Conservation (phyloP, 495 filamentous ascomycete genomes). For the Chaetomium tenue region DNA sequence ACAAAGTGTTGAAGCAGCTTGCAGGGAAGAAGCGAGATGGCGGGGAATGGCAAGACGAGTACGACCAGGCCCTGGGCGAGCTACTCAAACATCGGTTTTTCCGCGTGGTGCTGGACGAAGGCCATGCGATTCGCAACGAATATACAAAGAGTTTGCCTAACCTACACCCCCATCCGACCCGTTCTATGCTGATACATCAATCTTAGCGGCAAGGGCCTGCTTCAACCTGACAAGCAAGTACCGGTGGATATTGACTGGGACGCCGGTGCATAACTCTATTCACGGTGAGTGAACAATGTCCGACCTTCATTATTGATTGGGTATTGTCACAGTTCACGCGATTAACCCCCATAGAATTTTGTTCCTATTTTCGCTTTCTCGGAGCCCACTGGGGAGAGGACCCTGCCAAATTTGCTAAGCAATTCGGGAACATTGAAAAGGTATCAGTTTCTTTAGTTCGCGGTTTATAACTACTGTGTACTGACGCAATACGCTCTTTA, state of each 20-base stretch:
- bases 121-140: neutral
- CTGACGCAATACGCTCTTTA: neutral
- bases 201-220: slow-evolving; percentile 1
- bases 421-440: slow-evolving; percentile 8
- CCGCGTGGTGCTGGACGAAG: slow-evolving; percentile 14
- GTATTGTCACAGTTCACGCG: too few species aligned
- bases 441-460: neutral
- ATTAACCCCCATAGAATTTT: neutral
- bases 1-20: neutral
- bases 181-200: neutral
- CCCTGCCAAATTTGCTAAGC: neutral
- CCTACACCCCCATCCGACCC: neutral
- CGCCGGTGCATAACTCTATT: neutral
- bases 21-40: neutral
- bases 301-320: too few species aligned
- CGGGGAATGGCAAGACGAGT: slow-evolving; percentile 5
- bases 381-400: slow-evolving; percentile 9
- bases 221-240: slow-evolving; percentile 11
- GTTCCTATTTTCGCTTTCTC: slow-evolving; percentile 8
- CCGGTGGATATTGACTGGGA: slow-evolving; percentile 13
- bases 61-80: neutral
- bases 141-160: neutral
- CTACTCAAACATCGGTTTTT: slow-evolving; percentile 1
- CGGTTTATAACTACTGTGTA: too few species aligned
- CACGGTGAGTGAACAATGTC: neutral